These are phyloP conservation scores for Pulveroboletus sp. DNA, from an alignment of 768 basidiomycete genomes.

Conservation along the genomic window DNA sequence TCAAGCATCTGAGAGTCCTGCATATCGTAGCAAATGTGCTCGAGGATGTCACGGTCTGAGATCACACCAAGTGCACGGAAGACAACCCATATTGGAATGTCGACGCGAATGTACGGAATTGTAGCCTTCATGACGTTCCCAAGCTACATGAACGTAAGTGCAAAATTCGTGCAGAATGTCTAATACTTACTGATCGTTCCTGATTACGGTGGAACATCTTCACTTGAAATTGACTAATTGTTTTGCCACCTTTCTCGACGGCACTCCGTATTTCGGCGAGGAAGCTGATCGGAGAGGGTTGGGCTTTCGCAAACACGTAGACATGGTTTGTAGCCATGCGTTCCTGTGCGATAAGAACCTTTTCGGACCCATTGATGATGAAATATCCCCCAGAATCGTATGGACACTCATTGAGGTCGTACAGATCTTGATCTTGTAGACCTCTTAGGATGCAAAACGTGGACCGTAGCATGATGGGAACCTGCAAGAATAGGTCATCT, in stretches of 20 bases:
- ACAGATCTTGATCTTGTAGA: conserved; percentile 76
- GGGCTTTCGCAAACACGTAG: conserved; percentile 97
- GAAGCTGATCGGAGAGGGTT: conserved; percentile 93
- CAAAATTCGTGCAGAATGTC: not conserved
- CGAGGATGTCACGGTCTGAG: conserved; percentile 95
- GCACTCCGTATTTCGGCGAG: conserved; percentile 96
- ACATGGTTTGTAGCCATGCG: conserved; percentile 99
- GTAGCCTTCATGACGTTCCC: conserved; percentile 96
- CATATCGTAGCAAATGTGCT: conserved; percentile 98
- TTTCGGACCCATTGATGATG: conserved; percentile 99
- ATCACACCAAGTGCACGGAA: conserved; percentile 98
- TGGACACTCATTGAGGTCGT: conserved; percentile 95
- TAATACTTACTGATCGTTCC: conserved; percentile 72
- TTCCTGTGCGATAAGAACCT: conserved; percentile 99
- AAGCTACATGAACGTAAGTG: conserved; percentile 41
- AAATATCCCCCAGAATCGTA: conserved; percentile 99
- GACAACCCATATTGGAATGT: conserved; percentile 98
- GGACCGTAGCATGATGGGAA: conserved; percentile 96
- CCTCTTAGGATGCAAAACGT: conserved; percentile 90
- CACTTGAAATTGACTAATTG: conserved; percentile 95
- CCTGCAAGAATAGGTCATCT: conserved; percentile 43
- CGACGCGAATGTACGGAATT: conserved; percentile 96
- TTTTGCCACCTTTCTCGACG: conserved; percentile 97
- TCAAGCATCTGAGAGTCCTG: conserved; percentile 96
- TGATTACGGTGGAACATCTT: conserved; percentile 93